Evolutionary conservation across 805 yeast genomes (phyloP).

Genomic region (Nematodospora valgi): DNA sequence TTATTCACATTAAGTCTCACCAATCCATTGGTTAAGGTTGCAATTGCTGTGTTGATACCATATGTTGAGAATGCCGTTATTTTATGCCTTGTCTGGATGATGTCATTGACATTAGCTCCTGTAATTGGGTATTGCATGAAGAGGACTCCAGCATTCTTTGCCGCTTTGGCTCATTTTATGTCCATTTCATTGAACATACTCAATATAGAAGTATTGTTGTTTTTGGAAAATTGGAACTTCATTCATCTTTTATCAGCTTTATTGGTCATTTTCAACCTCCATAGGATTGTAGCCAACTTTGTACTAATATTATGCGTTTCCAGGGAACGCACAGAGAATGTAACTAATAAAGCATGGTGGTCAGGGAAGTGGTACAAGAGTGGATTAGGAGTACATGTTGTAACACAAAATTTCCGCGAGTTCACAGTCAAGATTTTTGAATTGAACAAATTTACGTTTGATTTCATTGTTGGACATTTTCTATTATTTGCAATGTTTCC

Average conservation of each 20-base stretch:
- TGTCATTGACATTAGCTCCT: constrained; percentile 39
- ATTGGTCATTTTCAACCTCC: constrained; percentile 35
- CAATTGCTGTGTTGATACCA: constrained; percentile 51
- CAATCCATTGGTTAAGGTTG: constrained; percentile 57
- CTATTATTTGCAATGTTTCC: constrained; percentile 40
- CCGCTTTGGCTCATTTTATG: constrained; percentile 37
- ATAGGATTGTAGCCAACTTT: constrained; percentile 25
- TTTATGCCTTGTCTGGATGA: constrained; percentile 26
- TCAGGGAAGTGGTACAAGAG: constrained; percentile 46
- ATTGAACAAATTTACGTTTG: constrained; percentile 44
- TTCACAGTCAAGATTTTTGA: constrained; percentile 44
- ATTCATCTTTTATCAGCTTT: constrained; percentile 37
- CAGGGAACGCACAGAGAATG: constrained; percentile 40
- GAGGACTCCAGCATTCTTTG: constrained; percentile 33
- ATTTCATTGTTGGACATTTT: constrained; percentile 44
- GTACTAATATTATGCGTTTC: constrained; percentile 34
- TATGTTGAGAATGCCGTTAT: constrained; percentile 35
- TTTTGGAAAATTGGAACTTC: constrained; percentile 42
- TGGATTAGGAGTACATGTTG: constrained; percentile 31
- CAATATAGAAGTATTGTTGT: constrained; percentile 33
- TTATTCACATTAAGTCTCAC: constrained; percentile 42
- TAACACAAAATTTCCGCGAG: constrained; percentile 48
- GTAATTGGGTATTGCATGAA: constrained; percentile 28
- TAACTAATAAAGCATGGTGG: constrained; percentile 51
- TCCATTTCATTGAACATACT: constrained; percentile 32